A percentile compares a stretch with the other conserved stretches of the same genome.
Evolutionary conservation across 179 eudicot genomes (phyloP).

Genomic region (Amaranthus tricolor): DNA sequence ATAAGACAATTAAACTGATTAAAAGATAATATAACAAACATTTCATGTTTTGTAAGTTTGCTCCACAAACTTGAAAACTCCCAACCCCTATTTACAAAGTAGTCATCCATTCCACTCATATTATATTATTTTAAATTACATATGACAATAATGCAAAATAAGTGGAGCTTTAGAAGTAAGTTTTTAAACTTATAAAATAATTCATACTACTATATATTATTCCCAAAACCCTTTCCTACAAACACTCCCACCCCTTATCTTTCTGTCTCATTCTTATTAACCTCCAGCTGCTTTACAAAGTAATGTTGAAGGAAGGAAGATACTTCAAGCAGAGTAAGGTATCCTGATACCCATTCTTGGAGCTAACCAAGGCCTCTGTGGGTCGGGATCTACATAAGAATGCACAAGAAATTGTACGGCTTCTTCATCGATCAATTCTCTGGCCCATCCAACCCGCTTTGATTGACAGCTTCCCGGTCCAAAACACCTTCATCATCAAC

Average conservation of each 20-base stretch:
- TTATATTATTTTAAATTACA: no score
- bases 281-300: conserved; percentile 13
- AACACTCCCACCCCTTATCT: background rate
- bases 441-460: conserved; percentile 68
- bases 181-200: no score
- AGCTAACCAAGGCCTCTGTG: conserved; percentile 71
- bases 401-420: conserved; percentile 69
- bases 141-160: no score
- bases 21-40: no score
- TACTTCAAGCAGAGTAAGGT: conserved; percentile 68
- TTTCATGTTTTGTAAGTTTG: no score
- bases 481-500: conserved; percentile 52
- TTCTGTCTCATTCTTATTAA: no score
- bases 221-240: background rate
- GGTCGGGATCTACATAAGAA: conserved; percentile 71
- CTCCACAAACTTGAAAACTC: no score
- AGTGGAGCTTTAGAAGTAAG: no score
- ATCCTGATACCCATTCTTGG: conserved; percentile 70
- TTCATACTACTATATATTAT: no score
- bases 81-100: no score
- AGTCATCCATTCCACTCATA: no score
- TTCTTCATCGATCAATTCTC: conserved; percentile 87
- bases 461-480: conserved; percentile 78
- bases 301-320: background rate
- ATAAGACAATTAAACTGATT: no score